These are phyloP conservation scores for Sarocladium strictum DNA, from an alignment of 2,329 filamentous ascomycete species.

Conservation along the genomic window DNA sequence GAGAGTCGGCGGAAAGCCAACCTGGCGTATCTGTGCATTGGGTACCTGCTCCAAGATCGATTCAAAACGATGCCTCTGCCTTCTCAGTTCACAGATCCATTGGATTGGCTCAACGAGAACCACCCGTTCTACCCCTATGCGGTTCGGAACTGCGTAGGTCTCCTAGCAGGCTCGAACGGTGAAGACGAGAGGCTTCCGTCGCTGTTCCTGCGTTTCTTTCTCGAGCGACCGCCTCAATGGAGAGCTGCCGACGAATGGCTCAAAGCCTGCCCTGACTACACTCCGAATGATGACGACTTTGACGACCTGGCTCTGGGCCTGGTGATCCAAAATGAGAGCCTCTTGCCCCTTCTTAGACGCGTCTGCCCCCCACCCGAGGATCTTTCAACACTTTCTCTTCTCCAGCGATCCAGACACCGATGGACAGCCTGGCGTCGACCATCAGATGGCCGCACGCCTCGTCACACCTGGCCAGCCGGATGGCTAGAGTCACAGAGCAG, in stretches of 20 bases:
- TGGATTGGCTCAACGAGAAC: background rate
- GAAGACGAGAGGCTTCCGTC: background rate
- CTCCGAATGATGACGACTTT: background rate
- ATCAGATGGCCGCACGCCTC: background rate
- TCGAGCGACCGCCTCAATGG: constrained; percentile 10
- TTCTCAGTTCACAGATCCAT: background rate
- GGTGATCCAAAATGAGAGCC: background rate
- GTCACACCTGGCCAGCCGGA: background rate
- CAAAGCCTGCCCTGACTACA: background rate
- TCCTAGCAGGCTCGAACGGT: background rate
- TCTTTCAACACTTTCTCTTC: background rate
- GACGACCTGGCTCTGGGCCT: background rate
- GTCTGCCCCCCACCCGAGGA: background rate
- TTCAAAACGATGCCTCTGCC: background rate
- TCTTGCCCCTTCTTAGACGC: background rate
- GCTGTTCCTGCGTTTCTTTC: constrained; percentile 12
- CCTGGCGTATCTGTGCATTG: constrained; percentile 4
- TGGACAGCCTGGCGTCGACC: background rate
- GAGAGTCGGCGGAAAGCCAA: background rate
- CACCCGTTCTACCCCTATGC: constrained; percentile 6
- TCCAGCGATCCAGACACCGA: background rate
- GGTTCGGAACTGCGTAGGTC: background rate
- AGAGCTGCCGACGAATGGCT: background rate
- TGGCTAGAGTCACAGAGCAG: background rate
- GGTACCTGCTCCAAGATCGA: constrained; percentile 10